These are phyloP conservation scores for Calonectria fujianensis DNA, from an alignment of 2,329 filamentous ascomycete species.

Conservation along the genomic window DNA sequence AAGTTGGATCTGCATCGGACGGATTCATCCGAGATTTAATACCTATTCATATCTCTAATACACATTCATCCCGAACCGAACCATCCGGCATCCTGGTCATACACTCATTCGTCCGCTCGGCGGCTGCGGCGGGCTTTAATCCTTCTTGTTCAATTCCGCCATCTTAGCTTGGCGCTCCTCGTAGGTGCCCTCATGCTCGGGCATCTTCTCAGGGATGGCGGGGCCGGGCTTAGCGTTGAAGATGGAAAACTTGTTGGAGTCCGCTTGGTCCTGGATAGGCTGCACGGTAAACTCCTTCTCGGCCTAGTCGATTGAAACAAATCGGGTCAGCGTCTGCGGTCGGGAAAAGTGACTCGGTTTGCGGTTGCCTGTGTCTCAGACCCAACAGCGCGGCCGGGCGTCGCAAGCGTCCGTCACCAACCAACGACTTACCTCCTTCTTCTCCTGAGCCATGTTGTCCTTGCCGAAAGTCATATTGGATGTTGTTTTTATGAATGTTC, in stretches of 20 bases:
- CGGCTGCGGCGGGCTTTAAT: constrained; percentile 42
- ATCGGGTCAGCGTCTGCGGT: constrained; percentile 36
- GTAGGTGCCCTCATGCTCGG: constrained; percentile 76
- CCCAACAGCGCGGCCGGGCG: not conserved
- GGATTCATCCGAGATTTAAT: constrained; percentile 25
- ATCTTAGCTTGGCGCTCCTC: constrained; percentile 81
- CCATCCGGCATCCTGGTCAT: constrained; percentile 47
- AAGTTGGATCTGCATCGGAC: constrained; percentile 23
- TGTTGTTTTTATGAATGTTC: constrained; percentile 21
- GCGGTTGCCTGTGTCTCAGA: constrained; percentile 16
- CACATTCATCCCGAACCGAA: constrained; percentile 39
- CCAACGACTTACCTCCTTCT: constrained; percentile 55
- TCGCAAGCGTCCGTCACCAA: constrained; percentile 2
- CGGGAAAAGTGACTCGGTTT: not conserved
- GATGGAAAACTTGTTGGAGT: constrained; percentile 68
- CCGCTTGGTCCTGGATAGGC: constrained; percentile 65
- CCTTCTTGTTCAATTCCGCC: constrained; percentile 77
- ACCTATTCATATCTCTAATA: constrained; percentile 39
- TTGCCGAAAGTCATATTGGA: constrained; percentile 47
- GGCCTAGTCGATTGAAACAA: constrained; percentile 50
- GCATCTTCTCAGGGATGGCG: constrained; percentile 72
- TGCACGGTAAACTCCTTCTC: constrained; percentile 68
- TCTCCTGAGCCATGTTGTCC: constrained; percentile 54
- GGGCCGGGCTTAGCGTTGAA: constrained; percentile 76
- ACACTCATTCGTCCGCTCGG: constrained; percentile 42